Evolutionary conservation across 805 yeast genomes (phyloP).

Genomic region (Yamadazyma paraphyllophila): DNA sequence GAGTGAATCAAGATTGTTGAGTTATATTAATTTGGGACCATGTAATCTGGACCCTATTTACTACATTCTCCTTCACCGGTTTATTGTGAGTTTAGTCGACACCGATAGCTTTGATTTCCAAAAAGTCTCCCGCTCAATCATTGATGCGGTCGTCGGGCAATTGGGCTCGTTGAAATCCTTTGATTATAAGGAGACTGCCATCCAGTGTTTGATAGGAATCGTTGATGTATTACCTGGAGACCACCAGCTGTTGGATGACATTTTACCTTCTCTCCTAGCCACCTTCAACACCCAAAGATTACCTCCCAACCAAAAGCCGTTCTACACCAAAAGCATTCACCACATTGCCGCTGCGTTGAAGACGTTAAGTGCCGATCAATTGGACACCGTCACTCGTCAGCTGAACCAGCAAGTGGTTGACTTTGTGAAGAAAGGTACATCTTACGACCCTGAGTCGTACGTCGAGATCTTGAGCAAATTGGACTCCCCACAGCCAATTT

Average conservation of each 20-base stretch:
- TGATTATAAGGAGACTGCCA: slow-evolving; percentile 18
- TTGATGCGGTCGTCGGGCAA: slow-evolving; percentile 18
- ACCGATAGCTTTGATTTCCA: slow-evolving; percentile 5
- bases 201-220: slow-evolving; percentile 17
- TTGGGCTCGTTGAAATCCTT: slow-evolving; percentile 15
- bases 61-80: slow-evolving; percentile 30
- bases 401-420: too few relatives aligned
- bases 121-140: slow-evolving; percentile 2
- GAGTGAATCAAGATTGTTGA: slow-evolving; percentile 40
- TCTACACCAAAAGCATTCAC: too few relatives aligned
- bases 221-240: too few relatives aligned
- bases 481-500: not conserved
- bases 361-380: too few relatives aligned
- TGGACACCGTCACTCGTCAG: too few relatives aligned
- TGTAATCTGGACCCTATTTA: slow-evolving; percentile 52
- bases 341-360: too few relatives aligned
- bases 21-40: slow-evolving; percentile 52
- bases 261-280: not conserved
- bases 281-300: not conserved
- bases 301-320: too few relatives aligned
- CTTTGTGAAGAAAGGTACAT: too few relatives aligned
- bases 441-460: not conserved
- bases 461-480: not conserved
- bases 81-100: slow-evolving; percentile 17
- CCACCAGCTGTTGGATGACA: not conserved